Evolutionary conservation across 208 protist species (phyloP), one percentile per base, ranked within the genome.

Genomic region (Phytomonas francai): DNA sequence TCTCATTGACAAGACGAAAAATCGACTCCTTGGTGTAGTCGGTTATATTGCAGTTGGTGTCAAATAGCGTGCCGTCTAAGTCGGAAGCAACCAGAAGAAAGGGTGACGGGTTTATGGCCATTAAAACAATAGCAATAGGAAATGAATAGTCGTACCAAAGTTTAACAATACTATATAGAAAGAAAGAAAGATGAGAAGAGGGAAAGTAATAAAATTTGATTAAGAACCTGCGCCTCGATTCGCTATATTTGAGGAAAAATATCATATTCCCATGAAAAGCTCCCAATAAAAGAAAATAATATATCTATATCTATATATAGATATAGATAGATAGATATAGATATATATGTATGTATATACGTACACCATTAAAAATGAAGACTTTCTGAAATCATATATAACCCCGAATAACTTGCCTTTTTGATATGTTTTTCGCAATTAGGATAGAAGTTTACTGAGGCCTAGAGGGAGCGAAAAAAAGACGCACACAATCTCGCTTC

Each of bases 21-120:
- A 90, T 65, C 29, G 71, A 77, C 39, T 78, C 36, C 69, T 85
- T 84, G 27, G 81, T 85, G 59, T 67, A 67, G 16, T 63, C 63
- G 8, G 79, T 80, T 22, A 90, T 63, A 1, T 58, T 36, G 33
- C 84, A 73, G 12, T 61, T 34, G 0, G 22, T 61, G 25, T 82
- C 79, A 25, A 90, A 71, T 69, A 87, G 34, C 33, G 85, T 91
- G 59, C 82, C 81, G 59, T 91, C 85, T 71, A 91, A 83, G 64
- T 91, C 85, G 42, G 79, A 82, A 54, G 85, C 81, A 11, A 88
- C 82, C 3, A 91, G 57, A 33, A 68, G 71, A 61, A 83, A 89
- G 19, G 73, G 68, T 28, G 60, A 34, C 0, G 34, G 14, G 2
- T 42, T 42, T 29, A 0, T 25, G 22, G 32, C 4, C 36, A 29